A percentile compares a stretch with the other conserved stretches of the same genome.
These are phyloP conservation scores for Pleurotus tuber-regium DNA, from an alignment of 768 basidiomycete genomes.

Conservation along the genomic window DNA sequence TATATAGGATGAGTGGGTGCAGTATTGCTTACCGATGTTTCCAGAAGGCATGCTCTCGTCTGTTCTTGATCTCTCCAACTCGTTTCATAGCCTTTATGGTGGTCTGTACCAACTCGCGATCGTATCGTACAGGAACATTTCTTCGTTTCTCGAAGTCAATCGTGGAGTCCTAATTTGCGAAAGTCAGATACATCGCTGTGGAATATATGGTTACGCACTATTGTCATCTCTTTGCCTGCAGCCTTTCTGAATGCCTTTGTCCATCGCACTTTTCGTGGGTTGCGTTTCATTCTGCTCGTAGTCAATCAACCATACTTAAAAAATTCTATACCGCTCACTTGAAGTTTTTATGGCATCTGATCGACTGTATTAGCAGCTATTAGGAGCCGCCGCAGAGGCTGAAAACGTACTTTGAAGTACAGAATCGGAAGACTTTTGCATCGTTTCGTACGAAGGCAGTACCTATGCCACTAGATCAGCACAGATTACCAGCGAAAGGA, in stretches of 20 bases:
- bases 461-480: constrained; percentile 41
- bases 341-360: constrained; percentile 98
- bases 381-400: background rate
- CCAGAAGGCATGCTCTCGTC: constrained; percentile 93
- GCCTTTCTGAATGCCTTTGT: constrained; percentile 99
- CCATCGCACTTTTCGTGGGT: constrained; percentile 98
- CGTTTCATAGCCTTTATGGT: constrained; percentile 97
- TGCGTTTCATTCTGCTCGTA: constrained; percentile 88
- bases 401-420: constrained; percentile 84
- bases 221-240: constrained; percentile 99
- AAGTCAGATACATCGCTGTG: background rate
- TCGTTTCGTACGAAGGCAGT: constrained; percentile 97
- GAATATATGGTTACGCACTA: constrained; percentile 54
- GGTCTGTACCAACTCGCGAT: constrained; percentile 88
- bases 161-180: constrained; percentile 76
- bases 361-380: constrained; percentile 9
- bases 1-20: background rate
- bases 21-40: constrained; percentile 77
- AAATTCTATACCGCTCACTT: constrained; percentile 54
- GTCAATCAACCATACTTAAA: background rate
- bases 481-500: no score
- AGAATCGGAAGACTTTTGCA: constrained; percentile 96
- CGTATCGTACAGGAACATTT: constrained; percentile 95
- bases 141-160: constrained; percentile 99
- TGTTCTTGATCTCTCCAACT: constrained; percentile 85